Conservation (phyloP, 768 basidiomycete species). For the Tricholoma hemisulphureum region DNA sequence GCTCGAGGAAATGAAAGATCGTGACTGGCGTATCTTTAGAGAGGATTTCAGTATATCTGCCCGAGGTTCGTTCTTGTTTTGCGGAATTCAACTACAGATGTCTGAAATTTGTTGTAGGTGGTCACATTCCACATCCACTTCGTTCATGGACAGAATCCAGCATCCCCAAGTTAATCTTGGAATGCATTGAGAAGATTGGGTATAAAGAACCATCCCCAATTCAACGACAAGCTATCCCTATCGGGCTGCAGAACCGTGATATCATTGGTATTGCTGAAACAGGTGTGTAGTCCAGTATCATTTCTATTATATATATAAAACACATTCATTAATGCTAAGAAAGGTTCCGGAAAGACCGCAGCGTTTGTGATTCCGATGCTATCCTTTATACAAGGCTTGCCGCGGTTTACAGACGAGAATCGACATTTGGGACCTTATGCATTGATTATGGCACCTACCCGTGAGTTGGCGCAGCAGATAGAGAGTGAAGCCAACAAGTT, state of each 20-base stretch:
- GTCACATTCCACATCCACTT: constrained; percentile 89
- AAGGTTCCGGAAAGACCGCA: constrained; percentile 98
- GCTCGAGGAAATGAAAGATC: constrained; percentile 89
- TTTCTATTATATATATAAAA: constrained; percentile 3
- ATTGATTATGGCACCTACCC: constrained; percentile 93
- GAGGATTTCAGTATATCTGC: constrained; percentile 98
- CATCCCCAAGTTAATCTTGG: constrained; percentile 77
- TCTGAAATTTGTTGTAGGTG: constrained; percentile 52
- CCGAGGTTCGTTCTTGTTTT: constrained; percentile 54
- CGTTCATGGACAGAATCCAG: constrained; percentile 88
- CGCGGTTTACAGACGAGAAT: constrained; percentile 87
- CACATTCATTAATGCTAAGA: constrained; percentile 5
- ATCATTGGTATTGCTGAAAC: constrained; percentile 99
- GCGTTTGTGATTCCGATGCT: constrained; percentile 99
- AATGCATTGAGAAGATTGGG: constrained; percentile 86
- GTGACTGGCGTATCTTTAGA: constrained; percentile 98
- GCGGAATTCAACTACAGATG: neutral
- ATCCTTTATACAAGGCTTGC: constrained; percentile 84
- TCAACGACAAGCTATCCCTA: constrained; percentile 98
- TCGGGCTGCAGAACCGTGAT: constrained; percentile 93
- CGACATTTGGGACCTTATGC: constrained; percentile 93
- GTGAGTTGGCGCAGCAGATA: constrained; percentile 97
- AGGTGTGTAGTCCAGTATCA: constrained; percentile 44
- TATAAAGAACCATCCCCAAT: constrained; percentile 98
- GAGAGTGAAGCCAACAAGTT: constrained; percentile 92